phyloP scores from a whole-genome alignment of 148 eudicot species.

The Chenopodium formosanum region DNA sequence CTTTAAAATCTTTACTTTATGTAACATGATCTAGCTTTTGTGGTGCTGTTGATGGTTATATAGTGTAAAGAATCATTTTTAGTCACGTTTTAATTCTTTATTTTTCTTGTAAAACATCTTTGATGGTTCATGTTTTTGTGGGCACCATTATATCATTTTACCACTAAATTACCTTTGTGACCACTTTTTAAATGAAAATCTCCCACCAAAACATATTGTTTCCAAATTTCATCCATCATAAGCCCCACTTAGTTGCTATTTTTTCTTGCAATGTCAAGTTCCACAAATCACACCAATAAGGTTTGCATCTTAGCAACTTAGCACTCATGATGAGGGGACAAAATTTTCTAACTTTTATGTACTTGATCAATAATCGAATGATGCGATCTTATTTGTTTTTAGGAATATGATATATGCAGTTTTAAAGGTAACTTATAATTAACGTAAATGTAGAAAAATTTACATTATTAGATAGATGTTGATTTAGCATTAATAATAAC shows the following conservation, averaged over 20 bases:
- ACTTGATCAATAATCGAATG: not conserved
- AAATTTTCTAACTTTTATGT: not conserved
- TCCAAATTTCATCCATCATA: not conserved
- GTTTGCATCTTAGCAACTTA: not conserved
- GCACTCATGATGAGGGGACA: not conserved
- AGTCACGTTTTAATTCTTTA: constrained; percentile 11
- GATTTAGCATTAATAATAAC: too few species aligned
- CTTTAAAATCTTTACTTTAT: constrained; percentile 11
- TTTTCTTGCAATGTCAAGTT: not conserved
- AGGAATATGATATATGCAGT: too few species aligned
- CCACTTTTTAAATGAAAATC: not conserved
- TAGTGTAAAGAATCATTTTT: not conserved
- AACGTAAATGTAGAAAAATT: too few species aligned
- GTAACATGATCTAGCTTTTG: not conserved
- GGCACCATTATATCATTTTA: not conserved
- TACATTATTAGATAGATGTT: too few species aligned
- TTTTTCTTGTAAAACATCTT: not conserved
- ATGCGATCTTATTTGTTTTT: too few species aligned
- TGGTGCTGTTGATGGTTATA: not conserved
- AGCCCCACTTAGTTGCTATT: not conserved
- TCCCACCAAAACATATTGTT: not conserved
- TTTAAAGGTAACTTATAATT: too few species aligned
- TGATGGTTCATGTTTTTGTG: constrained; percentile 1
- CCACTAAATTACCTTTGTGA: not conserved
- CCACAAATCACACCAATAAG: not conserved